Evolutionary conservation across 106 monocot species (phyloP), one percentile per base, ranked within the genome.

Genomic region (Dendrobium chrysotoxum): DNA sequence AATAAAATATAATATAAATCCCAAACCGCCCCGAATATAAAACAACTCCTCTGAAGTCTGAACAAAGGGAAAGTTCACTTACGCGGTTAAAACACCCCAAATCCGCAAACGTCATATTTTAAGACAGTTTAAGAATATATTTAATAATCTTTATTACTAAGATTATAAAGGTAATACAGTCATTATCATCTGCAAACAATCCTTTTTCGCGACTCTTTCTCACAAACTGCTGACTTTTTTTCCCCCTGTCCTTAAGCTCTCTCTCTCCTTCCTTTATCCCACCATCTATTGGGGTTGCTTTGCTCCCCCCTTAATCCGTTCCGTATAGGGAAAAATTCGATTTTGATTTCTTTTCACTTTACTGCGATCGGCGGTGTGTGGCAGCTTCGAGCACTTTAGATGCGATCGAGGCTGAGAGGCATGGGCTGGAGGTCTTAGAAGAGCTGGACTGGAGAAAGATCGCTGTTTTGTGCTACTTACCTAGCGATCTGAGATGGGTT

Each of bases 401-500:
- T 76, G 76, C 23, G 46, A 47, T 41, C 41, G 41, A 74, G 74
- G 20, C 21, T 41, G 38, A 16, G 74, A 46, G 28, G 4, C 13
- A 76, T 76, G 76, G 26, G 26, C 76, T 76, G 47, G 47, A 46
- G 47, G 45, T 76, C 26, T 11, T 76, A 76, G 47, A 47, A 26
- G 74, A 21, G 74, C 31, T 76, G 46, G 39, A n/a, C 75, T 44
- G 75, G 74, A 41, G 74, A 41, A 74, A 74, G 21, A 74, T 26
- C 46, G 75, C 46, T 28, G 2, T 13, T 46, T 23, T 47, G 18
- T 28, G 40, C 21, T 47, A 23, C 47, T 76, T 26, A 47, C 12
- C 76, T 76, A 18, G 39, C 47, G 76, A 76, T 76, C 76, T 47
- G 76, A 31, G 82, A 91, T 91, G 91, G 86, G 83, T 53, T 91